Conservation (phyloP, 768 basidiomycete genomes). For the Auricularia sp. region DNA sequence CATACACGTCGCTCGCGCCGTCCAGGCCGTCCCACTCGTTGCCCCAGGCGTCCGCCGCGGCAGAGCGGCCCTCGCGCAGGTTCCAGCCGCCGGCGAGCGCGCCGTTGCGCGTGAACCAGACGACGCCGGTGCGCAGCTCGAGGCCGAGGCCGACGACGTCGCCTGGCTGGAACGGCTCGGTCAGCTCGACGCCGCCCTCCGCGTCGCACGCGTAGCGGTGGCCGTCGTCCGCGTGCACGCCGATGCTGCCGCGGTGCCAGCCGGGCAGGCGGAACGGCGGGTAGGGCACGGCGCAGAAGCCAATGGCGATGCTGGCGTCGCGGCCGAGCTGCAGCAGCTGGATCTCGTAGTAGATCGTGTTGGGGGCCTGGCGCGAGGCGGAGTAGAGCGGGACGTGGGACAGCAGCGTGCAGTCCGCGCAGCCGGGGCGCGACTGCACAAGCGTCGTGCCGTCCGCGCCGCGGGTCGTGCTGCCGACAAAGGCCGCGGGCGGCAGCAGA, state of each 20-base stretch:
- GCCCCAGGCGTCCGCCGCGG: neutral
- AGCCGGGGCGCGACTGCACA: neutral
- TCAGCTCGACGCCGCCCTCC: conserved; percentile 93
- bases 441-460: neutral
- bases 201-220: conserved; percentile 35
- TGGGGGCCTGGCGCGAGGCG: neutral
- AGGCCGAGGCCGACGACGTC: conserved; percentile 95
- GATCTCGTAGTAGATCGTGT: neutral
- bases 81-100: conserved; percentile 1
- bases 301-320: neutral
- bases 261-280: conserved; percentile 91
- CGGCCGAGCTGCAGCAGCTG: neutral
- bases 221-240: conserved; percentile 2
- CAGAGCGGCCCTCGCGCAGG: conserved; percentile 1
- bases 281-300: conserved; percentile 44
- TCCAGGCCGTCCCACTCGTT: neutral
- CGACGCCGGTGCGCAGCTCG: conserved; percentile 88
- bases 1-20: neutral
- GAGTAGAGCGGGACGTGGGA: neutral
- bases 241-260: conserved; percentile 28
- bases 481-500: neutral
- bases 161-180: conserved; percentile 90
- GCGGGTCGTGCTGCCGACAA: neutral
- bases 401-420: neutral
- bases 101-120: conserved; percentile 97